Evolutionary conservation across 148 eudicot genomes (phyloP).

Genomic region (Chenopodium formosanum): DNA sequence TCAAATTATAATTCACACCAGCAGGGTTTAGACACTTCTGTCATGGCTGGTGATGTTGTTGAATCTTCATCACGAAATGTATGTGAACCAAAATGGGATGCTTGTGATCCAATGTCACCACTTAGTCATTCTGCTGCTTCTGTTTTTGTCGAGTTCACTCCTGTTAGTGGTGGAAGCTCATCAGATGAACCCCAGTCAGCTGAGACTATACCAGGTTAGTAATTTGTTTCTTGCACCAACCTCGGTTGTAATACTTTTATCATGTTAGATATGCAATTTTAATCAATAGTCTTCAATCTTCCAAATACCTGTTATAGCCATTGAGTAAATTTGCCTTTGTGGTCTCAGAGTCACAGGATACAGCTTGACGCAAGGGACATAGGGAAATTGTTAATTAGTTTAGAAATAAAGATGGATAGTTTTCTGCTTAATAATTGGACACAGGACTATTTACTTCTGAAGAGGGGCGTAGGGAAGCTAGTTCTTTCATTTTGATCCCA

Average conservation of each 20-base stretch:
- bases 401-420: not conserved
- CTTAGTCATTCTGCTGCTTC: constrained; percentile 63
- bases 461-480: constrained; percentile 6
- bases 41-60: constrained; percentile 28
- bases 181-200: constrained; percentile 46
- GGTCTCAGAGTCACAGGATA: not conserved
- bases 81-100: constrained; percentile 47
- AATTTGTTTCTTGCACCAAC: not conserved
- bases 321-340: not conserved
- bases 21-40: constrained; percentile 30
- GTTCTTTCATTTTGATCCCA: not conserved
- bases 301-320: not conserved
- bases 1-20: constrained; percentile 32
- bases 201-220: constrained; percentile 47
- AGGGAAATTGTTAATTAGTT: not conserved
- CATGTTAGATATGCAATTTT: not conserved
- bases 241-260: not conserved
- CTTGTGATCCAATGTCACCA: constrained; percentile 63
- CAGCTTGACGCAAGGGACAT: not conserved
- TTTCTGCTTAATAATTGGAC: not conserved
- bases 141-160: constrained; percentile 43
- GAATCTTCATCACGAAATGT: constrained; percentile 41
- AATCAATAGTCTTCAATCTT: not conserved
- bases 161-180: constrained; percentile 46
- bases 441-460: not conserved